Percentiles rank a stretch among this genome's conserved stretches.
Conservation (phyloP, 352 stramenopile species). For the Blastocystis sp. region DNA sequence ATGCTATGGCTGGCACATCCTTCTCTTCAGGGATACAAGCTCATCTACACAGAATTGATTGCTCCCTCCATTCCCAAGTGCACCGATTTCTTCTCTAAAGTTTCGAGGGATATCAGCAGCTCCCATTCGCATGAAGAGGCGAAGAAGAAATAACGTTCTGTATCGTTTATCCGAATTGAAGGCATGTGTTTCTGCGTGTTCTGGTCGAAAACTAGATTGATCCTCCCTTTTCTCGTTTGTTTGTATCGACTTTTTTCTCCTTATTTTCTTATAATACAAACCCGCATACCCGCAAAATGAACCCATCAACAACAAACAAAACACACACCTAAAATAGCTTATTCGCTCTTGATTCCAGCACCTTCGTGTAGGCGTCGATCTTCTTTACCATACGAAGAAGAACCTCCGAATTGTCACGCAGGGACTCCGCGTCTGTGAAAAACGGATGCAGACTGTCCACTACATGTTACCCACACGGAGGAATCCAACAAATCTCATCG, state of each 20-base stretch:
- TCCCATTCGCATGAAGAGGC: too few relatives aligned
- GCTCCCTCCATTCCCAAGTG: too few relatives aligned
- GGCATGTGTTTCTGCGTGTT: too few relatives aligned
- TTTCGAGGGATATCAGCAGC: too few relatives aligned
- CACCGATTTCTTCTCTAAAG: too few relatives aligned
- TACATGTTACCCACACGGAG: background rate
- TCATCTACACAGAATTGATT: background rate
- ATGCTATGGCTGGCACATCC: background rate
- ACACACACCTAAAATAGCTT: background rate
- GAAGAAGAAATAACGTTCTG: too few relatives aligned
- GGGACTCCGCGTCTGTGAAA: background rate
- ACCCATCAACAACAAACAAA: background rate
- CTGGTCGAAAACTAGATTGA: too few relatives aligned
- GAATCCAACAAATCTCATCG: background rate
- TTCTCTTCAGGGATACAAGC: background rate
- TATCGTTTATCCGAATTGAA: too few relatives aligned
- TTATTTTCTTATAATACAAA: background rate
- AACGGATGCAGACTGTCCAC: conserved; percentile 13
- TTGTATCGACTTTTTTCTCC: background rate
- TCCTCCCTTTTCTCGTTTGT: too few relatives aligned
- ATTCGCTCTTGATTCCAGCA: background rate
- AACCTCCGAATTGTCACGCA: conserved; percentile 7
- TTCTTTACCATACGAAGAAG: conserved; percentile 5
- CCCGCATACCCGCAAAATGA: background rate
- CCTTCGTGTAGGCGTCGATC: conserved; percentile 1